These are phyloP conservation scores for Phytopythium oedochilum DNA, from an alignment of 352 stramenopile species.

Conservation along the genomic window DNA sequence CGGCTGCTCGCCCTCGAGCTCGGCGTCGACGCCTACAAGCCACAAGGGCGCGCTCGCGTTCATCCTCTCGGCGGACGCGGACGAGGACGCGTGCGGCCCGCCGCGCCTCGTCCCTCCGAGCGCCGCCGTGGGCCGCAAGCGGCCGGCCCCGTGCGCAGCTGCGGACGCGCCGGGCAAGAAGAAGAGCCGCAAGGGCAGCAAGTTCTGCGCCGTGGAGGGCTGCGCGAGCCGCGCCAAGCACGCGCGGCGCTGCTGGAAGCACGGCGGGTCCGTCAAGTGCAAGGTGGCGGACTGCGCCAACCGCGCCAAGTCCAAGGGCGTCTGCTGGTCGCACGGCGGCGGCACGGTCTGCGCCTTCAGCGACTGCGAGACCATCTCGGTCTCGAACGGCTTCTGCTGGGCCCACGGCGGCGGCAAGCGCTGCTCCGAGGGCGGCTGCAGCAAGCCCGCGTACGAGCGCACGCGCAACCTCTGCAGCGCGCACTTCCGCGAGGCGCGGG, in stretches of 20 bases:
- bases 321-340: constrained; percentile 57
- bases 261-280: constrained; percentile 51
- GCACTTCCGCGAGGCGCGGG: constrained; percentile 12
- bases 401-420: constrained; percentile 45
- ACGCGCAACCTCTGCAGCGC: constrained; percentile 37
- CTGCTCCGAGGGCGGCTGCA: constrained; percentile 31
- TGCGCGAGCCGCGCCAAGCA: constrained; percentile 44
- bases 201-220: constrained; percentile 44
- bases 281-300: constrained; percentile 58
- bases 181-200: constrained; percentile 20
- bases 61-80: constrained; percentile 16
- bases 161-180: constrained; percentile 24
- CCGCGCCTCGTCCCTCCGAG: too few relatives aligned
- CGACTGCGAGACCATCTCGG: constrained; percentile 47
- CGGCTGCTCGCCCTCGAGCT: background rate
- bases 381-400: constrained; percentile 44
- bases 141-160: too few relatives aligned
- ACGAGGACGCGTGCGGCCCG: constrained; percentile 4
- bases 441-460: constrained; percentile 29
- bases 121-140: too few relatives aligned
- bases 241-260: constrained; percentile 51
- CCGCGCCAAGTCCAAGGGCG: constrained; percentile 54
- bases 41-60: constrained; percentile 29
- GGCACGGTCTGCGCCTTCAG: constrained; percentile 42
- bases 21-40: background rate